These are phyloP conservation scores for Fusarium irregulare DNA, from an alignment of 2,329 filamentous ascomycete species.

Conservation along the genomic window DNA sequence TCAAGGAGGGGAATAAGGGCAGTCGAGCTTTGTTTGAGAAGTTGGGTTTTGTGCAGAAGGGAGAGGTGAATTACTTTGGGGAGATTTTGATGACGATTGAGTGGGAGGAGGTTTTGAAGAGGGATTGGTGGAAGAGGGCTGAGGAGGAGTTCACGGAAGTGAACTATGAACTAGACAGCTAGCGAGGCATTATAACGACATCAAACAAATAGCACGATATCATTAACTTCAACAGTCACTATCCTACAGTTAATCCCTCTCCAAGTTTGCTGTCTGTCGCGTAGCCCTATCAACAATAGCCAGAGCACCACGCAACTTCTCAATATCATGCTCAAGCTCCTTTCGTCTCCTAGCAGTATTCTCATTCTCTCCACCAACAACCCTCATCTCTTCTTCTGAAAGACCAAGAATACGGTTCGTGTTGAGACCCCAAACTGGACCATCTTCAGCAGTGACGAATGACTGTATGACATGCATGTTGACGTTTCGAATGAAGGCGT, in stretches of 20 bases:
- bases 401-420: conserved; percentile 20
- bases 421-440: conserved; percentile 31
- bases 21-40: conserved; percentile 64
- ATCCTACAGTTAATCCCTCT: not conserved
- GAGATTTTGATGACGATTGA: conserved; percentile 64
- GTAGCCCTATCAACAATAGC: conserved; percentile 36
- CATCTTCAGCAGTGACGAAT: conserved; percentile 33
- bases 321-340: conserved; percentile 33
- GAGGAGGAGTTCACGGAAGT: conserved; percentile 40
- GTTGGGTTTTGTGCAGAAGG: conserved; percentile 64
- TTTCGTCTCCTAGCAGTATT: conserved; percentile 23
- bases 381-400: conserved; percentile 19
- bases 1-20: conserved; percentile 64
- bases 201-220: too few species aligned
- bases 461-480: conserved; percentile 16
- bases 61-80: conserved; percentile 68
- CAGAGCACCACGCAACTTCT: conserved; percentile 28
- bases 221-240: not conserved
- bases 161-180: conserved; percentile 27
- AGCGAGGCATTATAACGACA: not conserved
- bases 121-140: conserved; percentile 41
- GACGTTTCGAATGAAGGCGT: conserved; percentile 45
- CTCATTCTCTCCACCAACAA: conserved; percentile 33
- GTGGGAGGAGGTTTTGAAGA: conserved; percentile 44
- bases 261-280: conserved; percentile 10